Evolutionary conservation across 805 yeast species (phyloP).

Genomic region (Komagataella pastoris): DNA sequence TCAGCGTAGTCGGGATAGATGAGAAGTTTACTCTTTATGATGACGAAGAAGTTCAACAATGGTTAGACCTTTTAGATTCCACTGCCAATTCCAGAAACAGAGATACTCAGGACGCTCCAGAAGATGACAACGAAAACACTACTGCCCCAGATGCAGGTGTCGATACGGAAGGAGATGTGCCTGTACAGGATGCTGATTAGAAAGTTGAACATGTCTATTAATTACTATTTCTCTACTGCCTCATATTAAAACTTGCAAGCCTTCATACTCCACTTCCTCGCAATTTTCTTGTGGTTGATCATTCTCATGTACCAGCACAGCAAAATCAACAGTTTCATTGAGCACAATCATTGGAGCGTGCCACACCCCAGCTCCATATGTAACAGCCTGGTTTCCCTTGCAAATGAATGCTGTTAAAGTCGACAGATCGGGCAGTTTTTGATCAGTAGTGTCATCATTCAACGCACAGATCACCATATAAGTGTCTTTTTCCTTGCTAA

Average conservation of each 20-base stretch:
- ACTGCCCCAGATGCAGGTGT: conserved; percentile 15
- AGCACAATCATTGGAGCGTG: conserved; percentile 94
- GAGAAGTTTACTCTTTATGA: conserved; percentile 63
- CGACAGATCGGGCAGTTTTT: conserved; percentile 45
- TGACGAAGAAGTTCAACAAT: conserved; percentile 73
- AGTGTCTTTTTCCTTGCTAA: conserved; percentile 29
- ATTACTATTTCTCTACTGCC: conserved; percentile 1
- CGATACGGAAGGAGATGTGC: conserved; percentile 2
- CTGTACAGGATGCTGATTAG: conserved; percentile 2
- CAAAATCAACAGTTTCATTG: conserved; percentile 58
- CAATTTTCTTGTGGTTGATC: conserved; percentile 72
- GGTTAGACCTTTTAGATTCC: conserved; percentile 67
- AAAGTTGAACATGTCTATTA: background rate
- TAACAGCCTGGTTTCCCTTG: conserved; percentile 77
- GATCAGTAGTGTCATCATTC: conserved; percentile 23
- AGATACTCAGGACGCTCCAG: conserved; percentile 16
- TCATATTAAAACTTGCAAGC: conserved; percentile 10
- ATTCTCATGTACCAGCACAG: conserved; percentile 79
- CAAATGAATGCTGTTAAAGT: conserved; percentile 58
- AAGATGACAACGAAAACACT: conserved; percentile 11
- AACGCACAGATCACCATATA: conserved; percentile 76
- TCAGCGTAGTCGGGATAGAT: conserved; percentile 85
- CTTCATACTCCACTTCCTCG: conserved; percentile 64
- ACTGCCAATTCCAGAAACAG: conserved; percentile 43
- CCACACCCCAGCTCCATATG: conserved; percentile 82